Evolutionary conservation across 164 flowering plant species (phyloP).

Genomic region (Vitis labrusca): DNA sequence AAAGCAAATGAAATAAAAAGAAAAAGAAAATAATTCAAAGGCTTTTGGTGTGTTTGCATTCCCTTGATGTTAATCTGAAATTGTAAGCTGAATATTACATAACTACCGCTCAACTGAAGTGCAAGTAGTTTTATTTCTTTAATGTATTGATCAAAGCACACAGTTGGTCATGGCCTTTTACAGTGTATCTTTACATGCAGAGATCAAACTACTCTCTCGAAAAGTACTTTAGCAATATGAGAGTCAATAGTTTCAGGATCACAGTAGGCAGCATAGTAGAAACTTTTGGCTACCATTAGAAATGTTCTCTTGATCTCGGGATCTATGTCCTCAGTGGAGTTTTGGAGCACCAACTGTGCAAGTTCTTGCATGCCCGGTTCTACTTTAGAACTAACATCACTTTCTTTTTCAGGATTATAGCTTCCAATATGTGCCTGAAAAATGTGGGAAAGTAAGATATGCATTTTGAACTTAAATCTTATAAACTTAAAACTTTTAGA

Average conservation of each 20-base stretch:
- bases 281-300: slow-evolving; percentile 57
- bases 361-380: slow-evolving; percentile 72
- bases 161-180: too few relatives aligned
- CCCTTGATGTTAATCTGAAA: too few relatives aligned
- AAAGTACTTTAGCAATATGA: slow-evolving; percentile 74
- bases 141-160: too few relatives aligned
- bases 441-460: background rate
- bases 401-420: background rate
- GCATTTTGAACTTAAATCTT: too few relatives aligned
- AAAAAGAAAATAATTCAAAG: too few relatives aligned
- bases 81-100: too few relatives aligned
- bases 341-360: slow-evolving; percentile 45
- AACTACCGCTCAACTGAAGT: too few relatives aligned
- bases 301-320: slow-evolving; percentile 44
- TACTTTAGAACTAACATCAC: slow-evolving; percentile 19
- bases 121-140: too few relatives aligned
- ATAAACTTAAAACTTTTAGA: too few relatives aligned
- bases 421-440: slow-evolving; percentile 12
- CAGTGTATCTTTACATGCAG: background rate
- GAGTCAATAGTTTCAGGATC: slow-evolving; percentile 33
- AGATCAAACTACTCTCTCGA: slow-evolving; percentile 48
- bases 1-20: too few relatives aligned
- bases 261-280: slow-evolving; percentile 59
- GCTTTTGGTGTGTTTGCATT: too few relatives aligned
- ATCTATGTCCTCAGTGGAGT: slow-evolving; percentile 34